Evolutionary conservation across 2,329 filamentous ascomycete species (phyloP).

Genomic region (Aureobasidium sp.): DNA sequence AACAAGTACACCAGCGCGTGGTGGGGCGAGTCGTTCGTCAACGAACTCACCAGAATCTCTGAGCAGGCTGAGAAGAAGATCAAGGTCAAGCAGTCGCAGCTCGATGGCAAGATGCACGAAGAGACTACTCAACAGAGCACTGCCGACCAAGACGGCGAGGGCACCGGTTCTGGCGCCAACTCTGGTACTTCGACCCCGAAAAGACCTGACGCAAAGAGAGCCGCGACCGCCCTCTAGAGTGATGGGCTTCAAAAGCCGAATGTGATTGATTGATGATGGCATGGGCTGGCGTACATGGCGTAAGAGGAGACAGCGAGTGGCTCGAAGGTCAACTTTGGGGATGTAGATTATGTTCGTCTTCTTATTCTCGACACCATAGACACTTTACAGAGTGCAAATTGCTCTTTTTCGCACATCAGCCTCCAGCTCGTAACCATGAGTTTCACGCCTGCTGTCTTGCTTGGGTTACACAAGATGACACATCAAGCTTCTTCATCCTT

Average conservation of each 20-base stretch:
- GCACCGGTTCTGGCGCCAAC: not conserved
- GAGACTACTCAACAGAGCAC: not conserved
- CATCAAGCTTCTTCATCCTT: too few relatives aligned
- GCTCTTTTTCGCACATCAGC: not conserved
- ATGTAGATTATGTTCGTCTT: not conserved
- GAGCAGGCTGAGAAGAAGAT: slow-evolving; percentile 46
- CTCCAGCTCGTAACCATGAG: too few relatives aligned
- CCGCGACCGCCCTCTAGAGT: not conserved
- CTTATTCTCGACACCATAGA: not conserved
- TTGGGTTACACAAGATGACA: too few relatives aligned
- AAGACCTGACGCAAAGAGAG: slow-evolving; percentile 6
- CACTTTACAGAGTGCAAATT: not conserved
- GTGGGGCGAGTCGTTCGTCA: slow-evolving; percentile 92
- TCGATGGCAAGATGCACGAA: not conserved
- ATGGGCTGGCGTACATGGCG: slow-evolving; percentile 7
- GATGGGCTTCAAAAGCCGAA: not conserved
- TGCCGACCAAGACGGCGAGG: not conserved
- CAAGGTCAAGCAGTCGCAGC: slow-evolving; percentile 28
- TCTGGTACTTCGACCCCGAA: not conserved
- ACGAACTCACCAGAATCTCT: slow-evolving; percentile 63
- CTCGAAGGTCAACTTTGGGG: not conserved
- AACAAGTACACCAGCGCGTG: slow-evolving; percentile 97
- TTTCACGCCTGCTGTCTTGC: not conserved
- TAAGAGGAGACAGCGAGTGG: not conserved
- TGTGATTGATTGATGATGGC: not conserved